Conservation (phyloP, 2,329 filamentous ascomycete genomes). For the Neofusicoccum cordaticola region DNA sequence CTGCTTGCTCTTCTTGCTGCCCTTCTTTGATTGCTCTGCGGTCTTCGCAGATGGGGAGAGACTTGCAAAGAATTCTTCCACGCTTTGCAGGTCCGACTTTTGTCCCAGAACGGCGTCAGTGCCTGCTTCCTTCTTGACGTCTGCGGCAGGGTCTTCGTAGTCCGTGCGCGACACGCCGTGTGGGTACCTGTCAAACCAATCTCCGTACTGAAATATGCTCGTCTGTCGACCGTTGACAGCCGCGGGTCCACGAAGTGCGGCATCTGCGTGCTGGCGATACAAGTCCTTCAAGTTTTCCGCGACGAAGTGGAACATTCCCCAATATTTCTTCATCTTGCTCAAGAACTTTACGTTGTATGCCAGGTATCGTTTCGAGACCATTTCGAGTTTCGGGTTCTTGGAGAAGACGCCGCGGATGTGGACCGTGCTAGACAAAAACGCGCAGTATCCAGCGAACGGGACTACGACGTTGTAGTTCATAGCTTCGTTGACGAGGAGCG, state of each 20-base stretch:
- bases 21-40: conserved; percentile 29
- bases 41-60: conserved; percentile 59
- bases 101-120: conserved; percentile 88
- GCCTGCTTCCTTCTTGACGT: conserved; percentile 69
- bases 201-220: conserved; percentile 85
- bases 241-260: conserved; percentile 64
- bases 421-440: conserved; percentile 90
- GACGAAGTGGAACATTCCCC: conserved; percentile 98
- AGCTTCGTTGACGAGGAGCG: conserved; percentile 75
- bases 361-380: conserved; percentile 76
- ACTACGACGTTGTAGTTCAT: conserved; percentile 79
- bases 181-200: conserved; percentile 96
- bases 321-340: conserved; percentile 92
- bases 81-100: conserved; percentile 84
- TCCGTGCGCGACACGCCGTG: conserved; percentile 84
- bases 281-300: conserved; percentile 87
- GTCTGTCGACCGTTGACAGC: conserved; percentile 26
- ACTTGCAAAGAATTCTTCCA: conserved; percentile 89
- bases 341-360: conserved; percentile 86
- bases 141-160: conserved; percentile 70
- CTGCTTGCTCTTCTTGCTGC: conserved; percentile 19
- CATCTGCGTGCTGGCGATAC: conserved; percentile 81
- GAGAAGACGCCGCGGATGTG: conserved; percentile 92
- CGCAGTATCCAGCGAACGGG: conserved; percentile 91
- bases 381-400: conserved; percentile 72